Percentiles rank a stretch among this genome's conserved stretches.
Conservation (phyloP, 1,139 yeast genomes). For the Hemisphaericaspora xylofermentans region DNA sequence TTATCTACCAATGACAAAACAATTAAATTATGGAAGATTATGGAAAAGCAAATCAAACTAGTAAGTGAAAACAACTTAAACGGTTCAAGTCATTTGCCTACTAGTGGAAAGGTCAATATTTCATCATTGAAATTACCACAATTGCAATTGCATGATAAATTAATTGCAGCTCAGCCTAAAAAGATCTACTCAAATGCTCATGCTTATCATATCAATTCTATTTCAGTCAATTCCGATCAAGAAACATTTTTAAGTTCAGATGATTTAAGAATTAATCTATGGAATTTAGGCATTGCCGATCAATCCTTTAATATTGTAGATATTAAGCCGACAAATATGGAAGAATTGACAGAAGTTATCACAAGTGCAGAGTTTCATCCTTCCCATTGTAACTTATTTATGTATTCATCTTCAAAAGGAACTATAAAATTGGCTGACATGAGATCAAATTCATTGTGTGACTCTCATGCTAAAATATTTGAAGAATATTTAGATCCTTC, state of each 20-base stretch:
- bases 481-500: constrained; percentile 94
- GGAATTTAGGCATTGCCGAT: constrained; percentile 94
- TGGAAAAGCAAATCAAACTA: constrained; percentile 87
- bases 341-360: constrained; percentile 96
- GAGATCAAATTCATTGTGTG: constrained; percentile 95
- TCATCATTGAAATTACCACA: constrained; percentile 73
- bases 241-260: constrained; percentile 94
- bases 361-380: constrained; percentile 99
- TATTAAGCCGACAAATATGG: constrained; percentile 98
- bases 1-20: constrained; percentile 96
- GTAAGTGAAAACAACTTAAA: constrained; percentile 87
- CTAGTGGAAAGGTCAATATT: constrained; percentile 17
- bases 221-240: constrained; percentile 91
- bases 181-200: constrained; percentile 93
- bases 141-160: constrained; percentile 87
- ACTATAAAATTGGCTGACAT: constrained; percentile 94
- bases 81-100: constrained; percentile 33
- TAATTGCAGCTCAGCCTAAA: constrained; percentile 93
- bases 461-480: constrained; percentile 81
- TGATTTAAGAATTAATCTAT: constrained; percentile 90
- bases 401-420: constrained; percentile 97
- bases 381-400: constrained; percentile 82
- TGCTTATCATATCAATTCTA: constrained; percentile 96
- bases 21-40: constrained; percentile 93
- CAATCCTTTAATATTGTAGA: constrained; percentile 96